phyloP scores from a whole-genome alignment of 768 basidiomycete species.

The Botryobasidium botryosum region DNA sequence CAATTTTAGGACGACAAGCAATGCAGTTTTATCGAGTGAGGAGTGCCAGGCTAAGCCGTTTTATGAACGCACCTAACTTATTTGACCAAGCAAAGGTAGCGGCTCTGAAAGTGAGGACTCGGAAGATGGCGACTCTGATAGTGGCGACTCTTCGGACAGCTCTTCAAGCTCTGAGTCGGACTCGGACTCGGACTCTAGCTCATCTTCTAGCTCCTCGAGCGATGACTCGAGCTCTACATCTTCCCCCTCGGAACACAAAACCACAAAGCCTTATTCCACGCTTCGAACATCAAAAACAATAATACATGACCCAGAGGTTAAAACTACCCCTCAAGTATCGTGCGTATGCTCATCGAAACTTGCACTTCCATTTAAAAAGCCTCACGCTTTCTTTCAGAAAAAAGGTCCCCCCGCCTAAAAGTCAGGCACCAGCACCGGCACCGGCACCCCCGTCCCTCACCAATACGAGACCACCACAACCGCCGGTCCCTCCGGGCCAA shows the following conservation, averaged over 20 bases:
- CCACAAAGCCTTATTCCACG: too few species aligned
- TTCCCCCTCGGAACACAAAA: background rate
- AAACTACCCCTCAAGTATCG: too few species aligned
- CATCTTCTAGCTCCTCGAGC: constrained; percentile 1
- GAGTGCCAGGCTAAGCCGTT: background rate
- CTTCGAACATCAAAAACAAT: too few species aligned
- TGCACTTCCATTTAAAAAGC: background rate
- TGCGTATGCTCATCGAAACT: background rate
- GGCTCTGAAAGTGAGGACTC: background rate
- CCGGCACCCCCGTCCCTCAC: background rate
- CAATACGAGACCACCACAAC: background rate
- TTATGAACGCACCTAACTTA: background rate
- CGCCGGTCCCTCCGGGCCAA: constrained; percentile 4
- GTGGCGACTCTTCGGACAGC: background rate
- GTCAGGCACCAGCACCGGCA: background rate
- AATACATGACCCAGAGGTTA: too few species aligned
- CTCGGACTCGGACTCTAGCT: constrained; percentile 4
- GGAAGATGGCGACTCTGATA: background rate
- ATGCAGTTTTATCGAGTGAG: background rate
- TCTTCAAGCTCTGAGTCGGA: constrained; percentile 1
- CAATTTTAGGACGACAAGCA: background rate
- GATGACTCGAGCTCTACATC: background rate
- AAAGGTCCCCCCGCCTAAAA: background rate
- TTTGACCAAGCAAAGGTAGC: background rate
- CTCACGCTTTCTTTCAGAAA: background rate